Evolutionary conservation across 495 filamentous ascomycete genomes (phyloP), one percentile per base, ranked within the genome.

Genomic region (Aspergillus carlsbadensis): DNA sequence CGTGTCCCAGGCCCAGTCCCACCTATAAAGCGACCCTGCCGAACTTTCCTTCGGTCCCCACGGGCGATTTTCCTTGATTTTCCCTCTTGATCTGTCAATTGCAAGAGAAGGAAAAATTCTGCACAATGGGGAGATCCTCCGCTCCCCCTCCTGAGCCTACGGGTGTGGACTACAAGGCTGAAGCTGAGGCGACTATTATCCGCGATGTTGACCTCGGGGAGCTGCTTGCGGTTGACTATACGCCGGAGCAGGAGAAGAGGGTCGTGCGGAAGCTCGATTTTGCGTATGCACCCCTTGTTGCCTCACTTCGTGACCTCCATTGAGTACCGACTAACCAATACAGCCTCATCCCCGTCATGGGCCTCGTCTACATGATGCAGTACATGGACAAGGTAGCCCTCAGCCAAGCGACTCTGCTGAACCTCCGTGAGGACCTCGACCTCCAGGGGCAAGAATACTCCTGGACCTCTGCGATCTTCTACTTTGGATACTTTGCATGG

Each of bases 331-430:
- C 31, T 22, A 20, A 18, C 5, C 26, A 22, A 11, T 24, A 2
- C 45, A 72, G 70, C 35, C 55, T 84, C 34, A 80, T 85, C 55
- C 82, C 81, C 1, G 60, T 79, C 10, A 75, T 77, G 72, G 71
- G 70, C n/a, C 56, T 73, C 17, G 72, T 71, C 46, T 77, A 77
- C 24, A 72, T 72, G 66, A 63, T 85, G 33, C 79, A 83, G 52
- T 83, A 78, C 58, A 78, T 85, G 62, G 82, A 85, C 64, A 84
- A 84, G 52, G 70, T 81, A 10, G 80, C 81, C 3, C 65, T 84
- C 1, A 81, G 78, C 39, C 82, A 84, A 61, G 74, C 80, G 13
- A 75, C 70, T 10, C 60, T 80, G 20, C 81, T 83, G 68, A 76
- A 78, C 18, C 55, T 79, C 35, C 59, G 68, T 43, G 59, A 70